Percentiles rank a stretch among this genome's conserved stretches.
Conservation (phyloP, 805 yeast genomes). For the Cyberlindnera mycetangii region DNA sequence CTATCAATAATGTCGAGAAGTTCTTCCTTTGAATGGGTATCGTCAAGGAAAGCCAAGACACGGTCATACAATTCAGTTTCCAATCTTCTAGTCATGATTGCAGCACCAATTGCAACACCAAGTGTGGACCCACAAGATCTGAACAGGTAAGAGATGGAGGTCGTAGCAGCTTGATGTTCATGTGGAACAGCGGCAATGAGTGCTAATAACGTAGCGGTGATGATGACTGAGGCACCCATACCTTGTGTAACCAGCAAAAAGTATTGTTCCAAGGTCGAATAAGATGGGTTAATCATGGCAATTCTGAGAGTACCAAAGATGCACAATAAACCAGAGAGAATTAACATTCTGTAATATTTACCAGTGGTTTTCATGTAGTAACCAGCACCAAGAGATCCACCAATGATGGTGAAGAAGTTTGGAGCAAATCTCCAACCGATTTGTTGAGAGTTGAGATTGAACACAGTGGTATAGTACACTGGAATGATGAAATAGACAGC, state of each 20-base stretch:
- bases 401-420: constrained; percentile 54
- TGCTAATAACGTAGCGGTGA: constrained; percentile 64
- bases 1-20: constrained; percentile 44
- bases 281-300: constrained; percentile 30
- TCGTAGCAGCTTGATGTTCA: constrained; percentile 63
- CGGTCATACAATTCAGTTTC: constrained; percentile 26
- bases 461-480: constrained; percentile 54
- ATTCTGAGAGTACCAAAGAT: constrained; percentile 43
- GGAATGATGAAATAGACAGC: constrained; percentile 56
- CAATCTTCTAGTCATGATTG: constrained; percentile 53
- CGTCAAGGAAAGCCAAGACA: constrained; percentile 34
- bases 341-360: constrained; percentile 47
- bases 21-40: constrained; percentile 34
- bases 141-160: constrained; percentile 64
- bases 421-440: constrained; percentile 61
- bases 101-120: constrained; percentile 63
- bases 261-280: constrained; percentile 41
- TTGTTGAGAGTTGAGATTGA: constrained; percentile 49
- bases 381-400: constrained; percentile 64
- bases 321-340: constrained; percentile 41
- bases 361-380: constrained; percentile 63
- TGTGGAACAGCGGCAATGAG: constrained; percentile 71
- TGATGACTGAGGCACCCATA: constrained; percentile 52
- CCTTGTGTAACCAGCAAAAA: constrained; percentile 47
- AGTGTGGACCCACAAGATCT: constrained; percentile 65